Conservation (phyloP, 164 flowering plant genomes). For the Berberis thunbergii region DNA sequence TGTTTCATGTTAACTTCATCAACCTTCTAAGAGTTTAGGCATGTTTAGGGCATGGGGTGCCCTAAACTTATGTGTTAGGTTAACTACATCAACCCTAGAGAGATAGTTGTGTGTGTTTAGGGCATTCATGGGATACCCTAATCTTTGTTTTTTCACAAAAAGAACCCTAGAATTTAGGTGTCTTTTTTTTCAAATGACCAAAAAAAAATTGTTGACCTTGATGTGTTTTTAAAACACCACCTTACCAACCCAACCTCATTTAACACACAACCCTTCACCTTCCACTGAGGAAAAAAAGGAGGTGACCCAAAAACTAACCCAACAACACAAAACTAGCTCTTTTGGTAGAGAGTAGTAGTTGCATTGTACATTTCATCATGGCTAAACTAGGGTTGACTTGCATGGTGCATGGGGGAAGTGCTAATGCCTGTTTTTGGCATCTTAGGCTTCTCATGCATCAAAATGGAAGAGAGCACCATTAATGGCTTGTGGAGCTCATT, state of each 20-base stretch:
- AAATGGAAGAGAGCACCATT: slow-evolving; percentile 30
- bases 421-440: slow-evolving; percentile 21
- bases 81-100: background rate
- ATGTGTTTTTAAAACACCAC: slow-evolving; percentile 1
- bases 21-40: slow-evolving; percentile 14
- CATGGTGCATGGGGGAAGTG: slow-evolving; percentile 18
- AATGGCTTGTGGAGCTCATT: slow-evolving; percentile 18
- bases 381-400: slow-evolving; percentile 28
- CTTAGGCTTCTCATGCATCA: slow-evolving; percentile 17
- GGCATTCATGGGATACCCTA: slow-evolving; percentile 11
- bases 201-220: slow-evolving; percentile 5
- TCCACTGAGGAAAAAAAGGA: slow-evolving; percentile 36
- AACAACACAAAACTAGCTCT: background rate
- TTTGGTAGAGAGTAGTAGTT: background rate
- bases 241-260: slow-evolving; percentile 5
- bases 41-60: slow-evolving; percentile 6
- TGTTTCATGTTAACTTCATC: slow-evolving; percentile 1
- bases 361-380: slow-evolving; percentile 31
- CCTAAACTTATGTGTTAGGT: background rate
- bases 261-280: slow-evolving; percentile 12
- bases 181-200: slow-evolving; percentile 4
- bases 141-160: slow-evolving; percentile 3
- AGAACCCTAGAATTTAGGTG: slow-evolving; percentile 8
- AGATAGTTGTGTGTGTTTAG: no score
- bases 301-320: background rate